Evolutionary conservation across 2,329 filamentous ascomycete species (phyloP).

Genomic region (Niveomyces coronatus): DNA sequence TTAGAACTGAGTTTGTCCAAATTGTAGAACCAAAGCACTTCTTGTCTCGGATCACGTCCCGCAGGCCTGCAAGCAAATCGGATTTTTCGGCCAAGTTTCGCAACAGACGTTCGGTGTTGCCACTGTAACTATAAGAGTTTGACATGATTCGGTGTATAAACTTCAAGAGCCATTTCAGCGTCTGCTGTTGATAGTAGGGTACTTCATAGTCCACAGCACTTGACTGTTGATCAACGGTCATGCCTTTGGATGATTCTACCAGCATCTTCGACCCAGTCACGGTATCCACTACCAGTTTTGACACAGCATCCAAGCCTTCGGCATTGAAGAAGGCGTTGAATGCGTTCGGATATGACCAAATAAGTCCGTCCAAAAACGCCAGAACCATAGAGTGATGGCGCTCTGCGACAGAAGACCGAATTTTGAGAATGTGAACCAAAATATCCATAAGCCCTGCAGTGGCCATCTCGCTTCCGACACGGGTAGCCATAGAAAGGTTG

Average conservation of each 20-base stretch:
- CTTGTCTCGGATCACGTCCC: slow-evolving; percentile 71
- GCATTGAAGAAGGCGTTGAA: slow-evolving; percentile 74
- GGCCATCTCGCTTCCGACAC: slow-evolving; percentile 75
- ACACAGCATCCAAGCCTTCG: slow-evolving; percentile 79
- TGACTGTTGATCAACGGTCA: slow-evolving; percentile 59
- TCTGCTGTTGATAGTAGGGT: slow-evolving; percentile 87
- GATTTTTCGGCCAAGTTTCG: slow-evolving; percentile 93
- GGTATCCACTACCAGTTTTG: slow-evolving; percentile 74
- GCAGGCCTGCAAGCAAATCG: slow-evolving; percentile 67
- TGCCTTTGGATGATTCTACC: slow-evolving; percentile 59
- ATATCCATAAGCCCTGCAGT: slow-evolving; percentile 83
- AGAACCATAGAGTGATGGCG: slow-evolving; percentile 76
- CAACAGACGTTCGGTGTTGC: slow-evolving; percentile 80
- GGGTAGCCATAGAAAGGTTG: slow-evolving; percentile 63
- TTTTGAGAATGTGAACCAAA: slow-evolving; percentile 75
- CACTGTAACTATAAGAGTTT: slow-evolving; percentile 57
- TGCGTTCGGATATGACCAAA: slow-evolving; percentile 76
- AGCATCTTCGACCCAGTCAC: slow-evolving; percentile 59
- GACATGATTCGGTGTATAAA: slow-evolving; percentile 94
- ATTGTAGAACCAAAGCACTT: slow-evolving; percentile 79
- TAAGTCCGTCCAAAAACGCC: slow-evolving; percentile 77
- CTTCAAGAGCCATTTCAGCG: slow-evolving; percentile 86
- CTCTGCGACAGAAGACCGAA: slow-evolving; percentile 73
- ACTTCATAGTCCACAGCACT: slow-evolving; percentile 86
- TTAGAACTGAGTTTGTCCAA: slow-evolving; percentile 89